Conservation (phyloP, 129 eudicot genomes). For the Lonicera japonica region DNA sequence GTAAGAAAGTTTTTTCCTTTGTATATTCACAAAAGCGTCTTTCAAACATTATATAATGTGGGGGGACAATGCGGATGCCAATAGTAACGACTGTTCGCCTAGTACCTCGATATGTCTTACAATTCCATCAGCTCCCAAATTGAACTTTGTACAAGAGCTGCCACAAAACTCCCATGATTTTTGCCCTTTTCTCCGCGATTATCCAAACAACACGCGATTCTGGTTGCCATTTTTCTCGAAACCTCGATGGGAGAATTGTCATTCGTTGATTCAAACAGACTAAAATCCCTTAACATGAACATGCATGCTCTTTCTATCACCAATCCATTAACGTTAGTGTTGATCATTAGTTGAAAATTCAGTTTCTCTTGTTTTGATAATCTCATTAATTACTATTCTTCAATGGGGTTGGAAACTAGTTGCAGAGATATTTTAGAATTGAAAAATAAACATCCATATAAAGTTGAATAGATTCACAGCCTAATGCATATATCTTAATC, state of each 20-base stretch:
- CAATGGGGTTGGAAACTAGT: no score
- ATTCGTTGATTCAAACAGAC: background rate
- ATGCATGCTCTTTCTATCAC: no score
- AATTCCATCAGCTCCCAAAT: background rate
- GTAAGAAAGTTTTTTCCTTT: background rate
- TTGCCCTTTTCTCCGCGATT: background rate
- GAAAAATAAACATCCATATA: no score
- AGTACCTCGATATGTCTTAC: background rate
- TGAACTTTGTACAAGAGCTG: conserved; percentile 6
- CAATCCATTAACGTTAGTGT: no score
- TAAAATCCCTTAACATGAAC: no score
- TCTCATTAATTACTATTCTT: no score
- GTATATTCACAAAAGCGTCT: conserved; percentile 36
- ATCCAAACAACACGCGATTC: background rate
- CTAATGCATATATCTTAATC: no score
- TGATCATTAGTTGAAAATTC: no score
- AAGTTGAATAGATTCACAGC: no score
- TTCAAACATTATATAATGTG: conserved; percentile 4
- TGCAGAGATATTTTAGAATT: no score
- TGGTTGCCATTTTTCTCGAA: background rate
- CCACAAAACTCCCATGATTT: background rate
- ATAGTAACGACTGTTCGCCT: background rate
- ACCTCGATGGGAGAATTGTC: background rate
- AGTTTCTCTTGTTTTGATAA: no score
- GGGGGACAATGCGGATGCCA: no score